Percentiles rank a stretch among this genome's conserved stretches.
Evolutionary conservation across 2,329 filamentous ascomycete species (phyloP).

Genomic region (Colletotrichum plurivorum): DNA sequence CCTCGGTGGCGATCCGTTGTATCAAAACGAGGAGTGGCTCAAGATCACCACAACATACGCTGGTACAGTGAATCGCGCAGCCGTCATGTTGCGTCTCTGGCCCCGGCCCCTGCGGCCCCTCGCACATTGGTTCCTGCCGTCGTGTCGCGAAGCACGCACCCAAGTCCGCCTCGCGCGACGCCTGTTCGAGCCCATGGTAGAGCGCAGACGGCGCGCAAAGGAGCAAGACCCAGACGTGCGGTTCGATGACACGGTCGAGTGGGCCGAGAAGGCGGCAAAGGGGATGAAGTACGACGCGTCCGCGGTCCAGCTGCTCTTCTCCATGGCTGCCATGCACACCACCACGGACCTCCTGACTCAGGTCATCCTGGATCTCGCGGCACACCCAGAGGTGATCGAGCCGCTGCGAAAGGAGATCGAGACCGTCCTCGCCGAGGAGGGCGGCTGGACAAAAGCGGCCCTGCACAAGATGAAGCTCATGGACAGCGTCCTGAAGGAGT

Average conservation of each 20-base stretch:
- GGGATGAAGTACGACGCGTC: constrained; percentile 76
- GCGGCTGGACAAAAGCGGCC: constrained; percentile 51
- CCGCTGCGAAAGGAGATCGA: constrained; percentile 59
- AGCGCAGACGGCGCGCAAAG: constrained; percentile 45
- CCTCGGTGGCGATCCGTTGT: constrained; percentile 56
- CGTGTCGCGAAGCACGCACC: constrained; percentile 52
- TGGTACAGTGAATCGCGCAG: constrained; percentile 52
- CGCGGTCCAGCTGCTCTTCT: constrained; percentile 83
- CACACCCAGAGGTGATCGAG: constrained; percentile 55
- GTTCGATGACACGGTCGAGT: constrained; percentile 57
- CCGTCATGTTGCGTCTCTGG: constrained; percentile 55
- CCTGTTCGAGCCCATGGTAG: constrained; percentile 52
- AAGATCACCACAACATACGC: constrained; percentile 59
- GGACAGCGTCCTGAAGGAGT: constrained; percentile 59
- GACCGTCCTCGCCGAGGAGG: constrained; percentile 49
- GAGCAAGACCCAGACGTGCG: constrained; percentile 1
- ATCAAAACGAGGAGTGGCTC: constrained; percentile 63
- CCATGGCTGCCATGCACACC: constrained; percentile 68
- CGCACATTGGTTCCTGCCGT: constrained; percentile 60
- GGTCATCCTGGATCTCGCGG: constrained; percentile 56
- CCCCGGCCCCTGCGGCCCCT: constrained; percentile 56
- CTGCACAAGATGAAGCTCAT: constrained; percentile 56
- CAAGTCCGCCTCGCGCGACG: constrained; percentile 53
- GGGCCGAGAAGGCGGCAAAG: constrained; percentile 55
- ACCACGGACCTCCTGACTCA: constrained; percentile 54